Conservation (phyloP, 768 basidiomycete genomes). For the Termitomyces sp. region DNA sequence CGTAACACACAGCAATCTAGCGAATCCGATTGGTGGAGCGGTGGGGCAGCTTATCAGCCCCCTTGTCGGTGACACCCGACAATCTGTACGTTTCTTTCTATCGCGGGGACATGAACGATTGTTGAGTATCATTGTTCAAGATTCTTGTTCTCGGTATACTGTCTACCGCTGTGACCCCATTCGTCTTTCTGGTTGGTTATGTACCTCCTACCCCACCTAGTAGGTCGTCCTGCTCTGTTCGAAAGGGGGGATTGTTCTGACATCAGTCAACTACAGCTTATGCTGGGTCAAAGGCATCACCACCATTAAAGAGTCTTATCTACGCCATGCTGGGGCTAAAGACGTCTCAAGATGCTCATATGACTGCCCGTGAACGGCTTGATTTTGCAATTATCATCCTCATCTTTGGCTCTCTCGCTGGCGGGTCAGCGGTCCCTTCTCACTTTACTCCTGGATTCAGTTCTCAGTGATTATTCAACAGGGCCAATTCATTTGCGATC, state of each 20-base stretch:
- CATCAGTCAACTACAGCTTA: conserved; percentile 45
- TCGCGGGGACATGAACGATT: not conserved
- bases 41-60: conserved; percentile 75
- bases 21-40: conserved; percentile 74
- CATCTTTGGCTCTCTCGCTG: conserved; percentile 66
- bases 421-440: conserved; percentile 43
- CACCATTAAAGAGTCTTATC: conserved; percentile 51
- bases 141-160: conserved; percentile 72
- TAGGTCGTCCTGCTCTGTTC: conserved; percentile 29
- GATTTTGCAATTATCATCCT: conserved; percentile 64
- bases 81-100: conserved; percentile 50
- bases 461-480: conserved; percentile 22
- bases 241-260: not conserved
- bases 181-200: conserved; percentile 54
- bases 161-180: conserved; percentile 59
- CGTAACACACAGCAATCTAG: conserved; percentile 30
- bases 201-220: conserved; percentile 80
- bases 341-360: conserved; percentile 44
- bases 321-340: conserved; percentile 50
- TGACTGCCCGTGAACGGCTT: conserved; percentile 63
- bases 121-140: conserved; percentile 31
- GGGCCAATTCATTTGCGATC: conserved; percentile 62
- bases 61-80: conserved; percentile 46
- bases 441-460: not conserved
- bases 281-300: conserved; percentile 61